These are phyloP conservation scores for Neotropicomus parvogracilis DNA, from an alignment of 1,284 basidiomycete genomes.

Conservation along the genomic window DNA sequence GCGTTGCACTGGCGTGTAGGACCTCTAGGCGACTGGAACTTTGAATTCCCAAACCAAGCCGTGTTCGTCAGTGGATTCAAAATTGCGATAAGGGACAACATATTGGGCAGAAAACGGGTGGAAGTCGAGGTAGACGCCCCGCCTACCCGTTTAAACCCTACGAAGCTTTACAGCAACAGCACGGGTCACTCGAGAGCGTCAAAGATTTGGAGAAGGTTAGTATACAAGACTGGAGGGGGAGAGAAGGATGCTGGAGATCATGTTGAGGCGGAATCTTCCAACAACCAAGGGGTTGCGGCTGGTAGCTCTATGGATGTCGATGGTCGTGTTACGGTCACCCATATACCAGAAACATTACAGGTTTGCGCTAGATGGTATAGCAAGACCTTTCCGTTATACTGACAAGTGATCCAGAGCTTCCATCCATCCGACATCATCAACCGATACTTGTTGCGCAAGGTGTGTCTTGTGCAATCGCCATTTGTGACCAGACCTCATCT, in stretches of 20 bases:
- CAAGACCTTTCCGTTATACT: neutral
- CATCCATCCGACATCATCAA: neutral
- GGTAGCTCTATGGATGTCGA: neutral
- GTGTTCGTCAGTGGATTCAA: slow-evolving; percentile 10
- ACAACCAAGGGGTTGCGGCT: neutral
- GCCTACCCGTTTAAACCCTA: neutral
- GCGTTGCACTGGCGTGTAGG: slow-evolving; percentile 2
- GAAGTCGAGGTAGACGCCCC: neutral
- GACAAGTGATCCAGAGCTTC: neutral
- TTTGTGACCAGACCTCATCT: neutral
- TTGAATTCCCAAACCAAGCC: neutral
- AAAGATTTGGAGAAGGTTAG: neutral
- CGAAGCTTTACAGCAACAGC: neutral
- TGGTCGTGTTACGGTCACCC: neutral
- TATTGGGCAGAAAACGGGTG: neutral
- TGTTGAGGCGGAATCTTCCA: neutral
- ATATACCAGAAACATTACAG: neutral
- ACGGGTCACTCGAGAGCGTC: neutral
- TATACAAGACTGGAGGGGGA: neutral
- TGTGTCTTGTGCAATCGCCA: neutral
- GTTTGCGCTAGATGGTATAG: neutral
- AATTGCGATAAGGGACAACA: slow-evolving; percentile 2
- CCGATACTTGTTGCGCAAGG: neutral
- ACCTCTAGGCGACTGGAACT: neutral
- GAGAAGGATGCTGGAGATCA: neutral